Percentiles rank a stretch among this genome's conserved stretches.
phyloP scores from a whole-genome alignment of 257 asterid species.

The Penstemon barbatus region DNA sequence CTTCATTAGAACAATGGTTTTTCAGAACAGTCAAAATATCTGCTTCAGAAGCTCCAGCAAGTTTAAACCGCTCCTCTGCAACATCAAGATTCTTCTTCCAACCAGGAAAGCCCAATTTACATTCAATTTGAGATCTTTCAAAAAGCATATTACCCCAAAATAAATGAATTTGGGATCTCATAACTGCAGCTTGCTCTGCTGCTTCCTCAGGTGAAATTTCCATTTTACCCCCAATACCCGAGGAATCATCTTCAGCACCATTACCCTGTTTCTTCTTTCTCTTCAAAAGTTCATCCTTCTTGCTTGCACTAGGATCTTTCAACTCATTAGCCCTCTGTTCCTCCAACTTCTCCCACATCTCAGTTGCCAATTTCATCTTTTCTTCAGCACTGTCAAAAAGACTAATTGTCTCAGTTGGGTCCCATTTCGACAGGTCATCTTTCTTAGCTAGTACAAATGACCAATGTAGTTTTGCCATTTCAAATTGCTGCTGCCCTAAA shows the following conservation, averaged over 20 bases:
- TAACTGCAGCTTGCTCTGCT: constrained; percentile 82
- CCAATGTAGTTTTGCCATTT: constrained; percentile 98
- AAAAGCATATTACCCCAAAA: constrained; percentile 98
- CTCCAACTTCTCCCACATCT: constrained; percentile 94
- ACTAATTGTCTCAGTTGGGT: constrained; percentile 70
- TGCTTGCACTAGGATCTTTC: constrained; percentile 59
- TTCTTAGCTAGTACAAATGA: constrained; percentile 82
- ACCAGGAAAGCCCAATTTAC: constrained; percentile 64
- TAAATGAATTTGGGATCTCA: constrained; percentile 91
- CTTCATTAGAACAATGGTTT: constrained; percentile 78
- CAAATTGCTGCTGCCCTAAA: constrained; percentile 92
- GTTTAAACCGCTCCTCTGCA: constrained; percentile 79
- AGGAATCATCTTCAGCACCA: constrained; percentile 50
- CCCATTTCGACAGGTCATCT: constrained; percentile 77
- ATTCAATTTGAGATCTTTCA: constrained; percentile 87
- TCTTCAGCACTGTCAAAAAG: constrained; percentile 81
- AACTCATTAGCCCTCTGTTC: constrained; percentile 76
- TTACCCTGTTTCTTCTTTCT: constrained; percentile 63
- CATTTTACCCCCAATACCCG: constrained; percentile 23
- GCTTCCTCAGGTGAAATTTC: constrained; percentile 75
- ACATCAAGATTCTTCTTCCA: constrained; percentile 83
- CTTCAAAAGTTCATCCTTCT: constrained; percentile 65
- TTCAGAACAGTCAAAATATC: constrained; percentile 75
- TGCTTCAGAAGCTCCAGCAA: constrained; percentile 92
- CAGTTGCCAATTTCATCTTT: constrained; percentile 86